A percentile compares a stretch with the other conserved stretches of the same genome.
These are phyloP conservation scores for Pseudozyma tsukubaensis DNA, from an alignment of 1,284 basidiomycete genomes.

Conservation along the genomic window DNA sequence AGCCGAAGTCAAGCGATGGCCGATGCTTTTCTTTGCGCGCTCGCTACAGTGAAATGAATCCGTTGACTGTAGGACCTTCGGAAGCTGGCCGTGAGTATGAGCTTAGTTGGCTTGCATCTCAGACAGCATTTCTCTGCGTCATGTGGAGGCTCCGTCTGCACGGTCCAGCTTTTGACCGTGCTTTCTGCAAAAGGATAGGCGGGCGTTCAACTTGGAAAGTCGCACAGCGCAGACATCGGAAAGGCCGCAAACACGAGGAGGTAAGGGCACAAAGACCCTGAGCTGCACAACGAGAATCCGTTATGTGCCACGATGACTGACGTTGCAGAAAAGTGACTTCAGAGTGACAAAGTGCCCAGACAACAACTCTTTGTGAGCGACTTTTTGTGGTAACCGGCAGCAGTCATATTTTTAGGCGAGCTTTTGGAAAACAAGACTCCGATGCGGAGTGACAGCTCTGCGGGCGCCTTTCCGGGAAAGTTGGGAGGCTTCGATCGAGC, in stretches of 20 bases:
- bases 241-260: neutral
- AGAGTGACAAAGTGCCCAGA: too few species aligned
- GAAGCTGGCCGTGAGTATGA: neutral
- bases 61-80: neutral
- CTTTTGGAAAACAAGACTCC: constrained; percentile 9
- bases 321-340: neutral
- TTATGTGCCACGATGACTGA: constrained; percentile 2
- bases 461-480: neutral
- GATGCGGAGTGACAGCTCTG: constrained; percentile 13
- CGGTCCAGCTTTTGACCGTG: constrained; percentile 3
- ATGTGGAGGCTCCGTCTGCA: constrained; percentile 12
- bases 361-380: neutral
- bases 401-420: constrained; percentile 2
- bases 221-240: neutral
- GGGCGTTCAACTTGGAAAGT: neutral
- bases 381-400: neutral
- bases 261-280: neutral
- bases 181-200: neutral
- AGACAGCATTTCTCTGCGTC: neutral
- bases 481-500: neutral
- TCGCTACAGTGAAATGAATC: too few species aligned
- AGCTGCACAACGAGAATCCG: neutral
- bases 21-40: too few species aligned
- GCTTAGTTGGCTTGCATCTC: neutral
- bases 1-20: too few species aligned